Conservation (phyloP, 495 filamentous ascomycete species). For the Aspergillus saccharolyticus region DNA sequence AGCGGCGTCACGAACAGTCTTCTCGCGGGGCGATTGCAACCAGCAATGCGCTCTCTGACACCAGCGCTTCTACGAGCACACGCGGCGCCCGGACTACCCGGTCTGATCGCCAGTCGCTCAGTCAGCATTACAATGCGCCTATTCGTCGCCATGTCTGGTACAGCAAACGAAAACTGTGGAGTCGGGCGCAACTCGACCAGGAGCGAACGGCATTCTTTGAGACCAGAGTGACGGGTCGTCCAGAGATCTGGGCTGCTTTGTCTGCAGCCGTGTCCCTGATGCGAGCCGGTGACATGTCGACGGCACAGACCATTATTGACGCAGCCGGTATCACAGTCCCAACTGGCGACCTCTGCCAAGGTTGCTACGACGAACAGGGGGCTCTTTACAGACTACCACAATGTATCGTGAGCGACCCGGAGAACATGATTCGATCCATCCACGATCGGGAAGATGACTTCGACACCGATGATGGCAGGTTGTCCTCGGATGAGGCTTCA, state of each 20-base stretch:
- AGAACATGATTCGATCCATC: constrained; percentile 53
- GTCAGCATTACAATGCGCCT: constrained; percentile 48
- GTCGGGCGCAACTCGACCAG: constrained; percentile 40
- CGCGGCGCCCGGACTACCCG: constrained; percentile 15
- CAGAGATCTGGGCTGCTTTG: constrained; percentile 75
- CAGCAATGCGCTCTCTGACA: constrained; percentile 11
- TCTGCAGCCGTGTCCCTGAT: constrained; percentile 60
- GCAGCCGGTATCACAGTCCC: constrained; percentile 78
- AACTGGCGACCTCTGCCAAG: constrained; percentile 63
- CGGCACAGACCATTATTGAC: constrained; percentile 71
- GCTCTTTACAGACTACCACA: constrained; percentile 71
- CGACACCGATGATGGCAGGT: constrained; percentile 45
- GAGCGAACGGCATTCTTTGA: constrained; percentile 70
- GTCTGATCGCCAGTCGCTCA: constrained; percentile 22
- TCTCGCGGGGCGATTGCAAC: constrained; percentile 4
- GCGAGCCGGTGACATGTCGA: constrained; percentile 54
- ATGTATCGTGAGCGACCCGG: constrained; percentile 70
- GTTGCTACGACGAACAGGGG: constrained; percentile 74
- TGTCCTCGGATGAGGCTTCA: constrained; percentile 38
- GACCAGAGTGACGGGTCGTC: constrained; percentile 70
- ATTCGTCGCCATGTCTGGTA: constrained; percentile 48
- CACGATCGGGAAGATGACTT: constrained; percentile 36
- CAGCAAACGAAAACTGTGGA: constrained; percentile 50
- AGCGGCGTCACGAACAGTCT: constrained; percentile 13
- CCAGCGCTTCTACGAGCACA: constrained; percentile 13